Evolutionary conservation across 768 basidiomycete species (phyloP), one percentile per base, ranked within the genome.

Genomic region (Kwoniella europaea): DNA sequence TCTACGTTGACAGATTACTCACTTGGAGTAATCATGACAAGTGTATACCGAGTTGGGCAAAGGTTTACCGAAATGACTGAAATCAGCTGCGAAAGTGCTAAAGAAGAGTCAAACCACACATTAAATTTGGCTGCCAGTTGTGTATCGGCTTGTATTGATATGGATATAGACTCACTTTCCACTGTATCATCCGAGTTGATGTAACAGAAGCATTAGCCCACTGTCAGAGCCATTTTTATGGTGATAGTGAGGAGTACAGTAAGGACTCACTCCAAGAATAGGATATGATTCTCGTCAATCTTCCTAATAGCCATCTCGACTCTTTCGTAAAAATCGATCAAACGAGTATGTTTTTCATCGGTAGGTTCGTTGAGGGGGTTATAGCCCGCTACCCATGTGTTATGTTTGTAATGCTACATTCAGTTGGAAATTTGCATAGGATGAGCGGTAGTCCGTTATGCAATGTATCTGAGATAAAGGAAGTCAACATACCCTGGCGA

Each of bases 331-430:
- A 90, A 92, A 7, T 72, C 80, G 71, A 92, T 77, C 64, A 94
- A 84, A 58, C 89, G 86, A 12, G 85, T 86, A 82, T 91, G 91
- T 59, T 88, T 85, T 16, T 89, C 85, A 79, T 93, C 92, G 3
- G 91, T 88, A 46, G 91, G 90, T 84, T 94, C 92, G 86, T 93
- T 94, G 58, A 94, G 85, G 3, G 90, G 91, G 83, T 93, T 93
- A 84, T 91, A 94, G 18, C 92, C 91, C 1, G 91, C 92, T 69
- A 93, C 89, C 92, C 92, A 92, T 71, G 88, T 86, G 82, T 93
- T 91, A 68, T 85, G 87, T 73, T 86, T 89, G 86, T 93, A 92
- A 81, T 91, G 91, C 76, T 79, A 56, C 20, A 43, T n/a, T 27
- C 43, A 24, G 29, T 43, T 27, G 13, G 20, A 9, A 43, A 56